These are phyloP conservation scores for Brasenia schreberi DNA, from an alignment of 164 flowering plant genomes.

Conservation along the genomic window DNA sequence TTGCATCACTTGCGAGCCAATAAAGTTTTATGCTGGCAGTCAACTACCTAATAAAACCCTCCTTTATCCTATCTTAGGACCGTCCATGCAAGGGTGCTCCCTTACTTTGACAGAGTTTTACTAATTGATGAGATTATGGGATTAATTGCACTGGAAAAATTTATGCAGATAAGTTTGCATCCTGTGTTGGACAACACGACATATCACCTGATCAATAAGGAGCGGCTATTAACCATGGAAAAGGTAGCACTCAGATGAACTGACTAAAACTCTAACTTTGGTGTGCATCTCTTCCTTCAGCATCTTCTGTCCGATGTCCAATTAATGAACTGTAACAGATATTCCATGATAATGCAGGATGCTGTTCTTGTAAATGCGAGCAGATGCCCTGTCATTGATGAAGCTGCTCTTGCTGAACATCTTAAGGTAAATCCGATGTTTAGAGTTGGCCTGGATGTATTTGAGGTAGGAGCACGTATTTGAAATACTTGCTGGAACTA, in stretches of 20 bases:
- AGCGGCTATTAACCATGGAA: conserved; percentile 77
- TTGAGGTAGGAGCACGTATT: conserved; percentile 42
- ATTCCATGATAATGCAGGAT: conserved; percentile 27
- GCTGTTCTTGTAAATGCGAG: conserved; percentile 91
- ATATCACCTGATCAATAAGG: conserved; percentile 83
- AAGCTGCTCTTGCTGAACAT: conserved; percentile 88
- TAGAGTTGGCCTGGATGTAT: conserved; percentile 97
- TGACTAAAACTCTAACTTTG: neutral
- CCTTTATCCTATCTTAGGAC: too few relatives aligned
- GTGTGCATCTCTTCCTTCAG: neutral
- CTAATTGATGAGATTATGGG: neutral
- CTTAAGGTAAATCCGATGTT: conserved; percentile 88
- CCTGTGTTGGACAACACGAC: conserved; percentile 92
- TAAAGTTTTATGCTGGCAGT: too few relatives aligned
- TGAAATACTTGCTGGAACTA: neutral
- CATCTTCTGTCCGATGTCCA: neutral
- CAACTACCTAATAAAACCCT: too few relatives aligned
- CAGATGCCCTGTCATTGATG: conserved; percentile 93
- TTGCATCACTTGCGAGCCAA: too few relatives aligned
- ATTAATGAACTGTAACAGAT: neutral
- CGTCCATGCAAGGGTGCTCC: too few relatives aligned
- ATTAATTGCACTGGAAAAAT: neutral
- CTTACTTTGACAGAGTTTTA: too few relatives aligned
- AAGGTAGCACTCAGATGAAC: conserved; percentile 30
- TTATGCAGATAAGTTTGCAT: conserved; percentile 76